phyloP scores from a whole-genome alignment of 2,329 filamentous ascomycete genomes.

The Botryosphaeria dothidea region DNA sequence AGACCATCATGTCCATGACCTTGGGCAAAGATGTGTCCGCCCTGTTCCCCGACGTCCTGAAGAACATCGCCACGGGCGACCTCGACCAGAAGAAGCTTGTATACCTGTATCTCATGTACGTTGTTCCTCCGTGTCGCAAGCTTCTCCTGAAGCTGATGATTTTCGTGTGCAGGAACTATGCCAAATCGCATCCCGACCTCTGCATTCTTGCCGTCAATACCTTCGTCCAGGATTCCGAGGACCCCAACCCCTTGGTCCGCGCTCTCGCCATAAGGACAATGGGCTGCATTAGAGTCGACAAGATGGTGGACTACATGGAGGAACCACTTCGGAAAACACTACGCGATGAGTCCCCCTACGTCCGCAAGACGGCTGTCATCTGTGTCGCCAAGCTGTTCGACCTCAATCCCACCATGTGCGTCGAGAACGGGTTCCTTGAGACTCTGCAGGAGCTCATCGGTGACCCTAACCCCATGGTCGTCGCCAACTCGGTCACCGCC shows the following conservation, averaged over 20 bases:
- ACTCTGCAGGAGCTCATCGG: slow-evolving; percentile 93
- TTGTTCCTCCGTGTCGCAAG: slow-evolving; percentile 28
- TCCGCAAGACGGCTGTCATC: slow-evolving; percentile 95
- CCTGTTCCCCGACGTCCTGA: slow-evolving; percentile 94
- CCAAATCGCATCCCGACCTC: slow-evolving; percentile 96
- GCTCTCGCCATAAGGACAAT: slow-evolving; percentile 96
- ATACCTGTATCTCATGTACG: slow-evolving; percentile 93
- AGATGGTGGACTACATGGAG: slow-evolving; percentile 99
- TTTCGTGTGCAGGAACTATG: slow-evolving; percentile 76
- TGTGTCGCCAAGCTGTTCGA: slow-evolving; percentile 98
- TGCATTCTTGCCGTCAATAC: slow-evolving; percentile 99
- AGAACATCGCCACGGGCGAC: slow-evolving; percentile 95
- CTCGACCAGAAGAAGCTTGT: slow-evolving; percentile 99
- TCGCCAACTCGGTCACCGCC: slow-evolving; percentile 94
- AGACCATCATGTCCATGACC: slow-evolving; percentile 99
- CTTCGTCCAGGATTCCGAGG: slow-evolving; percentile 98
- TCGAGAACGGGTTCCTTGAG: slow-evolving; percentile 96
- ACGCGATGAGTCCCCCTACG: slow-evolving; percentile 95
- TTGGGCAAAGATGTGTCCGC: slow-evolving; percentile 97
- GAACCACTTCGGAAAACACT: slow-evolving; percentile 94
- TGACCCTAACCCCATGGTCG: slow-evolving; percentile 98
- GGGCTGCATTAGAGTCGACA: slow-evolving; percentile 97
- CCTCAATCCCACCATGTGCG: slow-evolving; percentile 84
- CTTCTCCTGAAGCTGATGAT: slow-evolving; percentile 19
- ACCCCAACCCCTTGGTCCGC: slow-evolving; percentile 93